phyloP scores from a whole-genome alignment of 2,329 filamentous ascomycete genomes.

The Westerdykella ornata region DNA sequence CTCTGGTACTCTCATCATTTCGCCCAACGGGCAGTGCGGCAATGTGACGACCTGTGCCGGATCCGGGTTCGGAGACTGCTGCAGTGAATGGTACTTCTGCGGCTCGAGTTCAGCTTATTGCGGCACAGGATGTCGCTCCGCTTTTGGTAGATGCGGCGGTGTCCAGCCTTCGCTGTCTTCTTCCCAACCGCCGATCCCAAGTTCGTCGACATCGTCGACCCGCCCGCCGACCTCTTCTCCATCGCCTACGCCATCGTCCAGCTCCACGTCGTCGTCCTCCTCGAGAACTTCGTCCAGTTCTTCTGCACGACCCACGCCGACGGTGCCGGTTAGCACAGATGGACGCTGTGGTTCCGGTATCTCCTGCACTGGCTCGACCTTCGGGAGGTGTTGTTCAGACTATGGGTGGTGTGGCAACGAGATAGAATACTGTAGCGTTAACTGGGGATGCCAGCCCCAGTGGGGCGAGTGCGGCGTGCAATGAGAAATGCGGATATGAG shows the following conservation, averaged over 20 bases:
- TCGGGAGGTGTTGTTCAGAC: slow-evolving; percentile 21
- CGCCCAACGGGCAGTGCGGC: slow-evolving; percentile 23
- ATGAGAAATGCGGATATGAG: no score
- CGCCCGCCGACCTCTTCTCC: slow-evolving; percentile 7
- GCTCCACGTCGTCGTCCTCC: slow-evolving; percentile 5
- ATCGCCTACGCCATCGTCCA: slow-evolving; percentile 10
- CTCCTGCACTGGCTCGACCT: slow-evolving; percentile 18
- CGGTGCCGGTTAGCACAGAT: slow-evolving; percentile 18
- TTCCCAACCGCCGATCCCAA: slow-evolving; percentile 4
- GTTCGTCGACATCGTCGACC: slow-evolving; percentile 6
- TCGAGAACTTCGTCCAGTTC: slow-evolving; percentile 8
- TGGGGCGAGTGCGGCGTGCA: slow-evolving; percentile 15
- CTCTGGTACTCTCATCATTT: slow-evolving; percentile 19
- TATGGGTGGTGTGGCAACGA: slow-evolving; percentile 22
- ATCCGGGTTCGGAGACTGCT: slow-evolving; percentile 20
- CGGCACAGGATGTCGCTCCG: slow-evolving; percentile 21
- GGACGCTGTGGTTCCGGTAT: slow-evolving; percentile 23
- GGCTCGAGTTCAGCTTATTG: slow-evolving; percentile 19
- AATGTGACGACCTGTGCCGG: slow-evolving; percentile 26
- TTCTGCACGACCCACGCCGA: slow-evolving; percentile 13
- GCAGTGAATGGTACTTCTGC: slow-evolving; percentile 24
- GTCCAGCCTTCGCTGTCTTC: slow-evolving; percentile 9
- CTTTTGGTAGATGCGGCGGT: slow-evolving; percentile 21
- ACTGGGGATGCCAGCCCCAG: slow-evolving; percentile 18
- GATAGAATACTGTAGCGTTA: slow-evolving; percentile 17